Evolutionary conservation across 257 asterid species (phyloP), one percentile per base, ranked within the genome.

Genomic region (Petunia axillaris): DNA sequence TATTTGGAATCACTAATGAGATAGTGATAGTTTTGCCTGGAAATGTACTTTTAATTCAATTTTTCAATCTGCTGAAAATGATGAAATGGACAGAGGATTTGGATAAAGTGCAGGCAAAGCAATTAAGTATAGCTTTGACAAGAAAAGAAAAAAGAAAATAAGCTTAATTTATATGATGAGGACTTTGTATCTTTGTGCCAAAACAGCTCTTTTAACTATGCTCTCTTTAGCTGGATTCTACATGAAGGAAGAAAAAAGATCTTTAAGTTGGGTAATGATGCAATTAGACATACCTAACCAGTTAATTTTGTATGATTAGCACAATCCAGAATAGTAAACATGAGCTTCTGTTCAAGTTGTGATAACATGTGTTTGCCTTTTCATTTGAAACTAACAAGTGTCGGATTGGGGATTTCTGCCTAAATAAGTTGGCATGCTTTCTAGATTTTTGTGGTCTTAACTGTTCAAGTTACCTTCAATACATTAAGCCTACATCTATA

Each of bases 221-320:
- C 25, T 25, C 25, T 25, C 25, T 25, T 25, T 25, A 25, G 8
- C 53, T 5, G 8, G 8, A 25, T 15, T 14, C 15, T 5, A 1
- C 62, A 55, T 1, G 15, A 55, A 14, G 62, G 14, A 54, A 54
- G 60, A 1, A 54, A 54, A 54, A 4, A 1, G 0, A 15, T 5
- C 53, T 1, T 55, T 55, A 55, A 55, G 62, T 55, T 4, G 62
- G 35, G 8, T 55, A 15, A 5, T 55, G 62, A 55, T 55, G 62
- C 15, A 55, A 55, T 15, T 15, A 15, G 6, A 55, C 62, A 55
- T 15, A 15, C 8, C 35, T 55, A 15, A 15, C 35, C 6, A 55
- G 62, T 66, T 35, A 15, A 38, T 66, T 66, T 38, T 14, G 13
- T 13, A 36, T 66, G 75, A 66, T 66, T 40, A 66, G 75, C 75